Evolutionary conservation across 371 early-diverging fungal genomes (phyloP).

Genomic region (Lichtheimia hyalospora): DNA sequence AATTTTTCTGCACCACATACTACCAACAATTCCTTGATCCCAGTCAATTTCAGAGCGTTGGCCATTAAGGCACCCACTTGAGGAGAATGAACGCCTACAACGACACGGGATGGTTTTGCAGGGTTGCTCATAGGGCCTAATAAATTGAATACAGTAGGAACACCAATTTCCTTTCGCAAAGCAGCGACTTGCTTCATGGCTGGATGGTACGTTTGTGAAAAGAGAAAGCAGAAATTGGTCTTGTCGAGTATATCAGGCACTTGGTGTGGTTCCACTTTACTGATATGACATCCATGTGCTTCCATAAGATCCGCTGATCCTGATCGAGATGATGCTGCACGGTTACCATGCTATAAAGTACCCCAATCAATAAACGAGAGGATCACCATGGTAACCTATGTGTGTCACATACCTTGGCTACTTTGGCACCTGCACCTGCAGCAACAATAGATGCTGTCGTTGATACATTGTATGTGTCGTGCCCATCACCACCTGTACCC

Average conservation of each 20-base stretch:
- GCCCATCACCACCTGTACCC: constrained; percentile 98
- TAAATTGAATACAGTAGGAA: constrained; percentile 94
- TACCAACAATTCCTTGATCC: constrained; percentile 80
- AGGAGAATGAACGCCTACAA: constrained; percentile 88
- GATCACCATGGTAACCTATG: background rate
- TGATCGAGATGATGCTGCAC: constrained; percentile 90
- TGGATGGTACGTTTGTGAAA: constrained; percentile 91
- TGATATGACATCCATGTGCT: constrained; percentile 76
- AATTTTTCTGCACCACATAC: constrained; percentile 82
- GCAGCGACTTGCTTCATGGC: constrained; percentile 84
- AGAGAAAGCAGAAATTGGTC: constrained; percentile 89
- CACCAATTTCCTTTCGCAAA: constrained; percentile 85
- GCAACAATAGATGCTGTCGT: constrained; percentile 91
- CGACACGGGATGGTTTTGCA: constrained; percentile 75
- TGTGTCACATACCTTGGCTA: constrained; percentile 77
- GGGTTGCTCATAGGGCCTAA: constrained; percentile 94
- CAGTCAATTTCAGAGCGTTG: constrained; percentile 76
- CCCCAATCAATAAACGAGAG: too few relatives aligned
- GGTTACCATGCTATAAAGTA: constrained; percentile 92
- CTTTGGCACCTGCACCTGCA: constrained; percentile 90
- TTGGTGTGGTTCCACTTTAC: constrained; percentile 60
- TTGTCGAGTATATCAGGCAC: constrained; percentile 66
- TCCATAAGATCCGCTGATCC: constrained; percentile 96
- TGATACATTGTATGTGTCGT: constrained; percentile 95
- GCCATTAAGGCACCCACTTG: constrained; percentile 82